phyloP scores from a whole-genome alignment of 2,329 filamentous ascomycete genomes.

The Amphichorda felina region DNA sequence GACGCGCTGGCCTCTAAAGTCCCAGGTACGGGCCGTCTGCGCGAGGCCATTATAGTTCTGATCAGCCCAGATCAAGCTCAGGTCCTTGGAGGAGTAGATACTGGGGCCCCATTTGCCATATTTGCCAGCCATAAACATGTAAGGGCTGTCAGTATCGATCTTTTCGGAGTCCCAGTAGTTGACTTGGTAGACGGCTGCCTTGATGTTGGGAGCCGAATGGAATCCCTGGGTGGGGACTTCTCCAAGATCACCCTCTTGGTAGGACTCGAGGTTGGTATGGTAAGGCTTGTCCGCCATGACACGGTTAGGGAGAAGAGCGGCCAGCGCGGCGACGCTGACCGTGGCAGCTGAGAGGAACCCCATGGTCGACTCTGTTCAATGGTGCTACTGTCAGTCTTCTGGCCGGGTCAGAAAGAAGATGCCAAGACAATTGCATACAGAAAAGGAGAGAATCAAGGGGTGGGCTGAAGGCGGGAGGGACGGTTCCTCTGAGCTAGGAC shows the following conservation, averaged over 20 bases:
- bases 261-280: constrained; percentile 1
- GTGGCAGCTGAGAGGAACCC: too few relatives aligned
- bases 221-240: constrained; percentile 18
- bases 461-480: too few relatives aligned
- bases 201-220: constrained; percentile 15
- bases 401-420: too few relatives aligned
- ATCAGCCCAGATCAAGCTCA: constrained; percentile 24
- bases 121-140: constrained; percentile 18
- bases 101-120: constrained; percentile 17
- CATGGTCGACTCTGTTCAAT: too few relatives aligned
- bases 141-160: constrained; percentile 13
- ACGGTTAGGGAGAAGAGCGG: background rate
- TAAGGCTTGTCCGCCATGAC: constrained; percentile 1
- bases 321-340: background rate
- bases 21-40: constrained; percentile 6
- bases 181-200: constrained; percentile 20
- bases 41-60: constrained; percentile 15
- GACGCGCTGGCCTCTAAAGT: constrained; percentile 16
- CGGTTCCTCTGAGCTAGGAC: too few relatives aligned
- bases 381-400: too few relatives aligned
- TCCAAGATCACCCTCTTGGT: background rate
- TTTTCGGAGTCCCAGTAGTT: constrained; percentile 15
- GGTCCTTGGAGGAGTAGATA: constrained; percentile 19
- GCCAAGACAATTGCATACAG: too few relatives aligned
- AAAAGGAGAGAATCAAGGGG: too few relatives aligned